These are phyloP conservation scores for Nemania abortiva DNA, from an alignment of 2,329 filamentous ascomycete species.

Conservation along the genomic window DNA sequence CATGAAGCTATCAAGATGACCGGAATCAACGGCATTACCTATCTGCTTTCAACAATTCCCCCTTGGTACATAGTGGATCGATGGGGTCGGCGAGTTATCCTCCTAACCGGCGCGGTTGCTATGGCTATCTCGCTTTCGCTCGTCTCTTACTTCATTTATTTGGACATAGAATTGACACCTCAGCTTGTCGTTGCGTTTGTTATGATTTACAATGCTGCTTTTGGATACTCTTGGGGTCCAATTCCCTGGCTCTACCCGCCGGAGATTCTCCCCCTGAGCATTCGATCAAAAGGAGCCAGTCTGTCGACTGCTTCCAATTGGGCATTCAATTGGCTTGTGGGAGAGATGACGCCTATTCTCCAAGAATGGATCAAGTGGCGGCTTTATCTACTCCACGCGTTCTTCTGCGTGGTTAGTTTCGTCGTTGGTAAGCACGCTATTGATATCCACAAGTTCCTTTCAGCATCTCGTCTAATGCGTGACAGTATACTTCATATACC, in stretches of 20 bases:
- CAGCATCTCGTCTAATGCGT: conserved; percentile 39
- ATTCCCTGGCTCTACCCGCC: conserved; percentile 98
- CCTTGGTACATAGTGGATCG: conserved; percentile 97
- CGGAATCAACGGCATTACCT: conserved; percentile 91
- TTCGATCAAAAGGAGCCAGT: conserved; percentile 96
- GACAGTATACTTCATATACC: conserved; percentile 95
- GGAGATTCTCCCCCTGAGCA: conserved; percentile 97
- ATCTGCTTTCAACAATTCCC: conserved; percentile 90
- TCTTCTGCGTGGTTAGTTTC: conserved; percentile 96
- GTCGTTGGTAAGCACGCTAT: conserved; percentile 81
- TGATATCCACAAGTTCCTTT: too few relatives aligned
- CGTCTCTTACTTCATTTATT: conserved; percentile 95
- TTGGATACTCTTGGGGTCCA: conserved; percentile 94
- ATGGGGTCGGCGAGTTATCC: conserved; percentile 88
- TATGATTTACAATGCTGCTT: conserved; percentile 98
- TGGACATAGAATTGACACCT: conserved; percentile 83
- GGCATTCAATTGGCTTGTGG: conserved; percentile 98
- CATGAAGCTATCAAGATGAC: conserved; percentile 96
- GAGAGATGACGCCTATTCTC: conserved; percentile 92
- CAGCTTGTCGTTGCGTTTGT: conserved; percentile 92
- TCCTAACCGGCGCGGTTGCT: conserved; percentile 87
- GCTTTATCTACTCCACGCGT: conserved; percentile 93
- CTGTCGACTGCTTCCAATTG: conserved; percentile 96
- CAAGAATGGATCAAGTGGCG: conserved; percentile 95
- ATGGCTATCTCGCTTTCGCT: conserved; percentile 90